phyloP scores from a whole-genome alignment of 345 rosid genomes.

The Nephelium lappaceum region DNA sequence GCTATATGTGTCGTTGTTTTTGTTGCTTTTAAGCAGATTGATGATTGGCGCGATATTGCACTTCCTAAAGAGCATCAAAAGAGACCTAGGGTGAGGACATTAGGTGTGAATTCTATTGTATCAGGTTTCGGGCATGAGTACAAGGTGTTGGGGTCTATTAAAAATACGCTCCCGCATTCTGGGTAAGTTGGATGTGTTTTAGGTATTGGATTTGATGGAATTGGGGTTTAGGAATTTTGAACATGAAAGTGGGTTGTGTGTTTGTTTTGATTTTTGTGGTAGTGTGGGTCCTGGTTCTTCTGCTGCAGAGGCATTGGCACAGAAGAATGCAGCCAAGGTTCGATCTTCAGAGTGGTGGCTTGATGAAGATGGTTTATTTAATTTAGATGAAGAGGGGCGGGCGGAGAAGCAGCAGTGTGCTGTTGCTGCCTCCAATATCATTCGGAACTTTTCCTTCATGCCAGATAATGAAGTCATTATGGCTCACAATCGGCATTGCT shows the following conservation, averaged over 20 bases:
- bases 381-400: conserved; percentile 89
- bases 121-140: conserved; percentile 84
- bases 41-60: conserved; percentile 92
- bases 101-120: conserved; percentile 66
- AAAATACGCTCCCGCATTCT: conserved; percentile 32
- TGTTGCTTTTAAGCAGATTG: conserved; percentile 58
- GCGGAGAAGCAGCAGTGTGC: conserved; percentile 92
- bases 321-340: conserved; percentile 50
- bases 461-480: conserved; percentile 92
- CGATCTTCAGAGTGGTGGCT: conserved; percentile 81
- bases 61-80: conserved; percentile 67
- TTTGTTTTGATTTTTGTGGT: conserved; percentile 20
- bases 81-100: conserved; percentile 60
- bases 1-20: neutral
- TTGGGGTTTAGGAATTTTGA: conserved; percentile 16
- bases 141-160: conserved; percentile 55
- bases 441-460: conserved; percentile 97
- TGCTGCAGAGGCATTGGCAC: conserved; percentile 40
- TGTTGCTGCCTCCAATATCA: conserved; percentile 88
- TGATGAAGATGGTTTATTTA: conserved; percentile 89
- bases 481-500: conserved; percentile 98
- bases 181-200: conserved; percentile 45
- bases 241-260: conserved; percentile 17
- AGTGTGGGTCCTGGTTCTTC: conserved; percentile 52
- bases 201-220: neutral